Conservation (phyloP, 768 basidiomycete genomes). For the Hortiboletus campestris region DNA sequence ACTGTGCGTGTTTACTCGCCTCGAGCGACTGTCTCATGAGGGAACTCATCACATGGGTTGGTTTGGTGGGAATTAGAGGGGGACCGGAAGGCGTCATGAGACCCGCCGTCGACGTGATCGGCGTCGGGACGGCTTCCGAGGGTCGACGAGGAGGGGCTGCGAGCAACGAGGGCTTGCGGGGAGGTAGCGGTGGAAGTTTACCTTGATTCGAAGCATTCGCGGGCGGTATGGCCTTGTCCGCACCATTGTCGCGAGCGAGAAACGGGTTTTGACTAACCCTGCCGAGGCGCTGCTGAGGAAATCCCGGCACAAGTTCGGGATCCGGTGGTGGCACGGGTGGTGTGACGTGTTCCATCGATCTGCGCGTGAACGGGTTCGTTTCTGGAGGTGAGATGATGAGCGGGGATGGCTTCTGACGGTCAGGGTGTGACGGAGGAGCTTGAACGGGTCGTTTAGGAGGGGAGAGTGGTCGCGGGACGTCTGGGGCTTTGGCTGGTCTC, state of each 20-base stretch:
- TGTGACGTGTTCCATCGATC: constrained; percentile 16
- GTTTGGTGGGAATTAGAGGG: constrained; percentile 25
- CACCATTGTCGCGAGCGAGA: constrained; percentile 22
- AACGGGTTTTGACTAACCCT: constrained; percentile 34
- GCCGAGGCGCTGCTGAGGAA: constrained; percentile 12
- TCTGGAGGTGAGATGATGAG: constrained; percentile 22
- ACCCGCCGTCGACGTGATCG: constrained; percentile 1
- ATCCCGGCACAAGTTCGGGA: background rate
- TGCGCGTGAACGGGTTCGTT: constrained; percentile 30
- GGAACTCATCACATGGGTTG: constrained; percentile 53
- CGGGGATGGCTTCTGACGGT: constrained; percentile 25
- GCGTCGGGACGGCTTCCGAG: constrained; percentile 13
- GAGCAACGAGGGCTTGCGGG: constrained; percentile 35
- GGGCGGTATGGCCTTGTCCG: constrained; percentile 6
- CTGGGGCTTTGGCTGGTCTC: background rate
- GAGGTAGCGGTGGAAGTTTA: constrained; percentile 32
- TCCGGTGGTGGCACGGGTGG: background rate
- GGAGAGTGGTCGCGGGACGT: constrained; percentile 13
- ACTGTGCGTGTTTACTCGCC: constrained; percentile 69
- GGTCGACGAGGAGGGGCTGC: constrained; percentile 18
- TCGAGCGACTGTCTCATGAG: constrained; percentile 74
- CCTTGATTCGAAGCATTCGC: constrained; percentile 8
- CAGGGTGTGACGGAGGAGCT: constrained; percentile 29
- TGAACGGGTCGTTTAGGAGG: constrained; percentile 23
- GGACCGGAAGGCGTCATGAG: constrained; percentile 5